Percentiles rank a stretch among this genome's conserved stretches.
Evolutionary conservation across 495 filamentous ascomycete genomes (phyloP).

Genomic region (Lophium mytilinum): DNA sequence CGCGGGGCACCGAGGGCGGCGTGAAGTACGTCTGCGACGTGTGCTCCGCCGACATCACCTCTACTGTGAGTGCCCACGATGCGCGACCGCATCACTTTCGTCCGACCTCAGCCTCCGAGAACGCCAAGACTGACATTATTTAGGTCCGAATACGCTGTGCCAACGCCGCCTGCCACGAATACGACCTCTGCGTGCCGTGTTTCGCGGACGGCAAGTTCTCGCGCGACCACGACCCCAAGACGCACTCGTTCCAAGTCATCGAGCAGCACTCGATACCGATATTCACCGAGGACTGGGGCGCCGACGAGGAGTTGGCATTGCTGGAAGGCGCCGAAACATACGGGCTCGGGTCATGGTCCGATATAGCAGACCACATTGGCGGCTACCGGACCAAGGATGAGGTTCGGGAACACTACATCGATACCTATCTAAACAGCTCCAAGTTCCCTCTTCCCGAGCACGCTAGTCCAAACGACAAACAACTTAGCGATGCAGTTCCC

Average conservation of each 20-base stretch:
- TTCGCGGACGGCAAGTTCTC: constrained; percentile 73
- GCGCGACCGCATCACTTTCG: background rate
- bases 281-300: constrained; percentile 90
- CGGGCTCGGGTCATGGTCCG: constrained; percentile 92
- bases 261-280: constrained; percentile 98
- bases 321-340: constrained; percentile 97
- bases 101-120: background rate
- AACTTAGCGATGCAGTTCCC: constrained; percentile 66
- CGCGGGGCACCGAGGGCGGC: constrained; percentile 81
- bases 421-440: constrained; percentile 74
- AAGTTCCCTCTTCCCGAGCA: constrained; percentile 79
- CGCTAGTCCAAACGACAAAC: constrained; percentile 71
- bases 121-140: constrained; percentile 2
- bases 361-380: constrained; percentile 96
- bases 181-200: constrained; percentile 94
- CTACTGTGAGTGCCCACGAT: constrained; percentile 57
- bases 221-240: constrained; percentile 71
- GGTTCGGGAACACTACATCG: constrained; percentile 84
- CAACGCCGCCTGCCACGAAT: constrained; percentile 73
- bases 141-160: constrained; percentile 94
- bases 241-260: constrained; percentile 86
- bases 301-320: constrained; percentile 87
- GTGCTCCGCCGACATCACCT: constrained; percentile 90
- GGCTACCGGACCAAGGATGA: constrained; percentile 92
- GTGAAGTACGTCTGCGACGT: constrained; percentile 94